Evolutionary conservation across 768 basidiomycete species (phyloP), one percentile per base, ranked within the genome.

Genomic region (Russula vinacea): DNA sequence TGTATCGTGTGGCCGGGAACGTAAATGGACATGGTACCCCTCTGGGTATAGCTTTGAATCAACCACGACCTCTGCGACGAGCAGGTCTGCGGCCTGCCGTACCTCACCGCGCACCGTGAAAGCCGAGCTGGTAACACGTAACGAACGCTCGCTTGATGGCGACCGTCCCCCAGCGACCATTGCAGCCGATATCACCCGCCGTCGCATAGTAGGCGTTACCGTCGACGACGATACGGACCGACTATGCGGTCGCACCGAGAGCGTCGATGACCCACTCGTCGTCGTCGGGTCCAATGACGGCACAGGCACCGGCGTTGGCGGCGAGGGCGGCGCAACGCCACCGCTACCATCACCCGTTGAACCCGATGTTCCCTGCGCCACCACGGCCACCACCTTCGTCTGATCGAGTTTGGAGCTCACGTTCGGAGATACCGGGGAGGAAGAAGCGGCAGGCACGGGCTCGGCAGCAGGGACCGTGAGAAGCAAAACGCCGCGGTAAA

Each of bases 11-110:
- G 80, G 73, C 26, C 70, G 74, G 29, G 84, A 84, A 52, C 71
- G 70, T 49, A 86, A 70, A 3, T 72, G 66, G 32, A 90, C 78
- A 32, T 80, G 78, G 66, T 91, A 93, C n/a, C 91, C 91, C 47
- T 81, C 80, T 0, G 88, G 84, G 75, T 90, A 94, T 62, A 90
- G 77, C 73, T 88, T 89, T 60, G 89, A 85, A 75, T 94, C 92
- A 32, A 93, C 80, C 32, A 93, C 82, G 35, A 94, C 71, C 74
- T 96, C 94, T 2, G 83, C 83, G 19, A 94, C 83, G 22, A 93
- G 75, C 52, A 93, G 74, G 72, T 96, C 92, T 57, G 81, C 80
- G n/a, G 79, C 76, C 50, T 80, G 78, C 60, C 79, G 80, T 62
- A 87, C 79, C 69, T 86, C 86, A 45, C 84, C 85, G 55, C 84